Conservation (phyloP, 805 yeast species). For the Saturnispora halmiae region DNA sequence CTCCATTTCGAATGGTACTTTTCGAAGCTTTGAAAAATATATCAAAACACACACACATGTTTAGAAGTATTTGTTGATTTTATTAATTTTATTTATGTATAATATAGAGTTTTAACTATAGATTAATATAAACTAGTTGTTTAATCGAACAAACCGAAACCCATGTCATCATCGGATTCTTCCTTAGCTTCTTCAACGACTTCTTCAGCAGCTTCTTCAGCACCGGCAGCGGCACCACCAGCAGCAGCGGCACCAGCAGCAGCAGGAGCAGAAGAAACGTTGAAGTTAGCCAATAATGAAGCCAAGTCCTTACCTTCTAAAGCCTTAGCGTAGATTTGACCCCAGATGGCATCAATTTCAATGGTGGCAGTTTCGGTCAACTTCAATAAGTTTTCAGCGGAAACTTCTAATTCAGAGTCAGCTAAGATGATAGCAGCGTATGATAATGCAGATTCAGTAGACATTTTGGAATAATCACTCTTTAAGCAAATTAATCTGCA, state of each 20-base stretch:
- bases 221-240: slow-evolving; percentile 38
- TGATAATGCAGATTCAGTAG: slow-evolving; percentile 85
- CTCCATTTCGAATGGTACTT: too few relatives aligned
- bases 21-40: too few relatives aligned
- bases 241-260: slow-evolving; percentile 40
- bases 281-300: slow-evolving; percentile 53
- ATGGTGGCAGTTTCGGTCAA: slow-evolving; percentile 72
- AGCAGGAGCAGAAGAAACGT: slow-evolving; percentile 43
- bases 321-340: slow-evolving; percentile 75
- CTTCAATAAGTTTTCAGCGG: slow-evolving; percentile 69
- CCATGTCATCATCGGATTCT: slow-evolving; percentile 79
- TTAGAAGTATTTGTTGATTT: not conserved
- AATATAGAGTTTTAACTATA: too few relatives aligned
- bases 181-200: slow-evolving; percentile 55
- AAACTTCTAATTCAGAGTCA: slow-evolving; percentile 91
- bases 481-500: slow-evolving; percentile 33
- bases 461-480: slow-evolving; percentile 50
- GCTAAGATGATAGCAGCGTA: slow-evolving; percentile 98
- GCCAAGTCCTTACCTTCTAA: slow-evolving; percentile 69
- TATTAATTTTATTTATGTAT: not conserved
- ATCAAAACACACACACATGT: too few relatives aligned
- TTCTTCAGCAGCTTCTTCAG: slow-evolving; percentile 43
- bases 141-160: slow-evolving; percentile 87
- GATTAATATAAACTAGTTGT: slow-evolving; percentile 16
- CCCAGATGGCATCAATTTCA: slow-evolving; percentile 70